Base-by-base conservation (phyloP, 257 asterid species). In the Vinca minor region DNA sequence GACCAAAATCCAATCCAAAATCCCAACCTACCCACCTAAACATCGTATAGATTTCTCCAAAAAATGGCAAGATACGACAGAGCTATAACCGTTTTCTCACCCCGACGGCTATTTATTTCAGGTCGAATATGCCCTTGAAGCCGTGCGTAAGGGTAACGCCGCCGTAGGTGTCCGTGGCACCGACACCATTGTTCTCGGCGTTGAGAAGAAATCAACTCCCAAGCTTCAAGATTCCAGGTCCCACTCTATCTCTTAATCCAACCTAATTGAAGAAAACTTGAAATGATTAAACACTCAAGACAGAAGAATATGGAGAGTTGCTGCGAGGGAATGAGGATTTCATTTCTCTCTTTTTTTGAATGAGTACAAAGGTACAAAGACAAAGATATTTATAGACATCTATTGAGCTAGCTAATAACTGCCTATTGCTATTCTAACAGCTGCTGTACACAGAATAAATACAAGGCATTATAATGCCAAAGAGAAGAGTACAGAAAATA, bases 91-190 rank as follows among this genome's bases (percentile, higher is more conserved):
- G 98, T 88, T 7, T 92, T 92, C 85, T 88, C 98, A n/a, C 55
- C 98, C 98, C 42, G 98, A 88, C 68, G 98, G 98, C 13, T 95
- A 92, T 73, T 84, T 88, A 4, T 88, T 92, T 62, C 98, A 92
- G 84, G 98, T 92, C 46, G 98, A 92, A 68, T 92, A 92, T 76
- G 98, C 98, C 29, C 89, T 92, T 47, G 98, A 92, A 73, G 98
- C 96, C 58, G 98, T 92, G 31, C 95, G 98, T 21, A 92, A 92
- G 74, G 98, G 98, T 0, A 91, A 91, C 77, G 96, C 96, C 64
- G 97, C 83, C 66, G 97, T 90, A 17, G 96, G 97, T 0, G 98
- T 91, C 20, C 96, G 98, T 18, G 98, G 98, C 44, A 73, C 80
- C 25, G 98, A 91, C 36, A 81, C 84, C 59, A 77, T 92, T 63